Evolutionary conservation across 1,139 yeast genomes (phyloP).

Genomic region (Groenewaldozyma auringiensis): DNA sequence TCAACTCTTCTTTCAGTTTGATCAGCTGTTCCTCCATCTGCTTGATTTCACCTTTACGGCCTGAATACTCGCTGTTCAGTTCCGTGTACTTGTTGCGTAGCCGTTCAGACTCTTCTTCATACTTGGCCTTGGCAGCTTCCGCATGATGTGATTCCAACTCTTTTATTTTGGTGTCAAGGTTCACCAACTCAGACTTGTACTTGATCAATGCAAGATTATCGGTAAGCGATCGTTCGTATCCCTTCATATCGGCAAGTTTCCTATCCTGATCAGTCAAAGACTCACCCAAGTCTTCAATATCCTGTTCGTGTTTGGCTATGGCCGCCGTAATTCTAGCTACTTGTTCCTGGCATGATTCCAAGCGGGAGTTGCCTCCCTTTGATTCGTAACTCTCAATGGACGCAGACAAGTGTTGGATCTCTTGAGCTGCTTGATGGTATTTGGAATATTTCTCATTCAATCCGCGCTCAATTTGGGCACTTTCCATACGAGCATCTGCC

Average conservation of each 20-base stretch:
- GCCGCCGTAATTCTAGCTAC: slow-evolving; percentile 8
- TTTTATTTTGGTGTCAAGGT: slow-evolving; percentile 34
- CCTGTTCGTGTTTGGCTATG: slow-evolving; percentile 15
- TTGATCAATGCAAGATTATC: slow-evolving; percentile 48
- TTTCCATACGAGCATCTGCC: slow-evolving; percentile 6
- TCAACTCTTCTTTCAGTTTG: slow-evolving; percentile 49
- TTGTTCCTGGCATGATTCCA: slow-evolving; percentile 14
- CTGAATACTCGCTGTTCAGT: slow-evolving; percentile 63
- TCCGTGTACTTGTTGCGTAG: slow-evolving; percentile 50
- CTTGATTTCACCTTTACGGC: slow-evolving; percentile 75
- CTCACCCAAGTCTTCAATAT: slow-evolving; percentile 15
- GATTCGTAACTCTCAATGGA: slow-evolving; percentile 14
- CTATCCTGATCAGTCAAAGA: slow-evolving; percentile 29
- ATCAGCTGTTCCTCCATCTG: slow-evolving; percentile 72
- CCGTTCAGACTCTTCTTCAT: slow-evolving; percentile 48
- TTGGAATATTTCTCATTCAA: slow-evolving; percentile 11
- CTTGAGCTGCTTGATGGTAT: slow-evolving; percentile 11
- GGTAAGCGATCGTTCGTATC: slow-evolving; percentile 45
- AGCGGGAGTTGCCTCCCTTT: slow-evolving; percentile 12
- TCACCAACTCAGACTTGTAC: slow-evolving; percentile 32
- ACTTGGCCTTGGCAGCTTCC: slow-evolving; percentile 52
- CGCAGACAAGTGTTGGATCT: slow-evolving; percentile 10
- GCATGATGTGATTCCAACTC: slow-evolving; percentile 54
- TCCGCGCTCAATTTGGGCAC: slow-evolving; percentile 13
- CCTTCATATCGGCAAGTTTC: slow-evolving; percentile 41